Evolutionary conservation across 2,329 filamentous ascomycete genomes (phyloP).

Genomic region (Exophiala lecanii-corni): DNA sequence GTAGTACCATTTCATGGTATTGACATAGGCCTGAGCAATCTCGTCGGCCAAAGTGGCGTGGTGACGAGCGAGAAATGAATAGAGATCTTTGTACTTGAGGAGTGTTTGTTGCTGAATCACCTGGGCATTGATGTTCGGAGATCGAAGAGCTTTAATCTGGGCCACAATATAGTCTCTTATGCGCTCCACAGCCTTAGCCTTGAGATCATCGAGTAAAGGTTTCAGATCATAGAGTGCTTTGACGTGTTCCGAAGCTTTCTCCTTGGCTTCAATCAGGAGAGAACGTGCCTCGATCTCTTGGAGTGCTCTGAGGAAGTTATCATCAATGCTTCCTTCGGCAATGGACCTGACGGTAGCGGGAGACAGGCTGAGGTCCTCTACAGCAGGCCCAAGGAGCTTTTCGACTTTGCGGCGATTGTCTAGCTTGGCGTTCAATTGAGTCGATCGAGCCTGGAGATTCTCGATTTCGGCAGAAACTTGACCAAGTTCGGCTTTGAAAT

Average conservation of each 20-base stretch:
- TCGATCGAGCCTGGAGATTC: constrained; percentile 79
- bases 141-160: constrained; percentile 89
- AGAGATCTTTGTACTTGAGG: constrained; percentile 82
- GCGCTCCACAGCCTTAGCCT: constrained; percentile 74
- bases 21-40: constrained; percentile 89
- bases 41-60: constrained; percentile 81
- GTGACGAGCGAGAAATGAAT: constrained; percentile 74
- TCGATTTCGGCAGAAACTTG: constrained; percentile 94
- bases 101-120: constrained; percentile 94
- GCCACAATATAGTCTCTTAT: constrained; percentile 92
- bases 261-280: constrained; percentile 64
- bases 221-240: constrained; percentile 80
- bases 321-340: constrained; percentile 82
- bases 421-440: constrained; percentile 74
- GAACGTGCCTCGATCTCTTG: constrained; percentile 78
- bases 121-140: constrained; percentile 94
- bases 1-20: constrained; percentile 99
- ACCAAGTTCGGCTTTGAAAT: constrained; percentile 89
- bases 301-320: constrained; percentile 77
- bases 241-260: constrained; percentile 56
- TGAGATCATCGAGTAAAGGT: constrained; percentile 78
- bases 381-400: constrained; percentile 76
- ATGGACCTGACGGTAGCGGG: constrained; percentile 81
- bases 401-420: constrained; percentile 89
- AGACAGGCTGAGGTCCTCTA: constrained; percentile 87